Percentiles rank a stretch among this genome's conserved stretches.
Conservation (phyloP, 2,329 filamentous ascomycete species). For the Karstenula rhodostoma region DNA sequence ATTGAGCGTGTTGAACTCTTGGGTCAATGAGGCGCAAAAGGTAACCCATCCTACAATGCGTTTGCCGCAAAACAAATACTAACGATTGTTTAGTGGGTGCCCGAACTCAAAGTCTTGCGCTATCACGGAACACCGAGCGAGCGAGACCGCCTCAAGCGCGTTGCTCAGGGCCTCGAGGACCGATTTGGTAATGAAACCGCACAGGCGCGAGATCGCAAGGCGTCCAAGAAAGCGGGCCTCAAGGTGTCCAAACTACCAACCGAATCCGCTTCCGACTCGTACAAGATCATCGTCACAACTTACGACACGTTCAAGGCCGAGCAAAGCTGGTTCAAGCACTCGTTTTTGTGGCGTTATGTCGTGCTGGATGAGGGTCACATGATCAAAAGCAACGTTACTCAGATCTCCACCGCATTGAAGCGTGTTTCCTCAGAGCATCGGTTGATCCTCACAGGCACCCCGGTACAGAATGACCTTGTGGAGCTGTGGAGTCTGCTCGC, state of each 20-base stretch:
- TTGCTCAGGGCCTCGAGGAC: slow-evolving; percentile 56
- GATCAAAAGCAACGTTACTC: slow-evolving; percentile 82
- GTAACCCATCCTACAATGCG: background rate
- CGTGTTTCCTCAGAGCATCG: slow-evolving; percentile 58
- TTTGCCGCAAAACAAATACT: background rate
- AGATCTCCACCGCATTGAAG: slow-evolving; percentile 54
- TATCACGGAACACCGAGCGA: slow-evolving; percentile 91
- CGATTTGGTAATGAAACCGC: slow-evolving; percentile 60
- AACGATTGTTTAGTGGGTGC: slow-evolving; percentile 73
- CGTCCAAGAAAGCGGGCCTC: slow-evolving; percentile 78
- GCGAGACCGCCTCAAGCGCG: slow-evolving; percentile 74
- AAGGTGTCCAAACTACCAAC: slow-evolving; percentile 40
- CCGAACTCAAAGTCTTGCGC: slow-evolving; percentile 81
- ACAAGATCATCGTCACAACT: slow-evolving; percentile 81
- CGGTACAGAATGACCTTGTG: slow-evolving; percentile 65
- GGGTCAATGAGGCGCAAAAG: slow-evolving; percentile 96
- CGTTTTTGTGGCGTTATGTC: slow-evolving; percentile 97
- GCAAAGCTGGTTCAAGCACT: slow-evolving; percentile 88
- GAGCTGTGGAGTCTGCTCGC: slow-evolving; percentile 67
- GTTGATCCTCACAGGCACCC: slow-evolving; percentile 63
- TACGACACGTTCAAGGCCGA: slow-evolving; percentile 99
- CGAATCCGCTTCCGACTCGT: slow-evolving; percentile 33
- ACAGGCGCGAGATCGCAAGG: slow-evolving; percentile 87
- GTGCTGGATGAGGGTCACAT: slow-evolving; percentile 99
- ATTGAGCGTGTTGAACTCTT: slow-evolving; percentile 94